These are phyloP conservation scores for Oehlia diaphana DNA, from an alignment of 192 early-diverging fungal genomes.

Conservation along the genomic window DNA sequence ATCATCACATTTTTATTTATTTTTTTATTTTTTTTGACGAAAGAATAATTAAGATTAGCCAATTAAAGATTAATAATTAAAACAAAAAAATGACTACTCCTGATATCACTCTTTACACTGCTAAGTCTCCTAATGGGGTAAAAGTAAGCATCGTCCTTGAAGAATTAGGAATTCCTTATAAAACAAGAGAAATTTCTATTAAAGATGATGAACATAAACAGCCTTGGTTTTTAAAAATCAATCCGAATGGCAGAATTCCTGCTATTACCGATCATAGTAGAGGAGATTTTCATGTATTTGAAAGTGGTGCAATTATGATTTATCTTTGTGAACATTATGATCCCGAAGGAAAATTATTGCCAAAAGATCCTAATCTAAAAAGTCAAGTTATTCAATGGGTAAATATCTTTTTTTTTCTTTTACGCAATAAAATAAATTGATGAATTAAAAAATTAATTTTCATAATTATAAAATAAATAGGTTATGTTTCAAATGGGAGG, in stretches of 20 bases:
- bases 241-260: slow-evolving; percentile 54
- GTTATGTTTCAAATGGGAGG: slow-evolving; percentile 48
- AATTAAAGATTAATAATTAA: too few species aligned
- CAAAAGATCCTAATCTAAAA: slow-evolving; percentile 43
- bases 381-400: slow-evolving; percentile 50
- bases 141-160: slow-evolving; percentile 35
- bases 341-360: slow-evolving; percentile 43
- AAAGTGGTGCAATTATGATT: slow-evolving; percentile 58
- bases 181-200: slow-evolving; percentile 40
- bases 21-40: too few species aligned
- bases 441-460: too few species aligned
- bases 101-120: slow-evolving; percentile 8
- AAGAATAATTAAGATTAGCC: too few species aligned
- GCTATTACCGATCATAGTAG: slow-evolving; percentile 54
- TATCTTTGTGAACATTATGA: slow-evolving; percentile 59
- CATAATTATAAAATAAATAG: too few species aligned
- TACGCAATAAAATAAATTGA: too few species aligned
- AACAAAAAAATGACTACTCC: background rate
- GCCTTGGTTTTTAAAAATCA: slow-evolving; percentile 51
- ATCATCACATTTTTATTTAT: too few species aligned
- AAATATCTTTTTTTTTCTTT: background rate
- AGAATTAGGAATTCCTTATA: slow-evolving; percentile 50
- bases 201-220: slow-evolving; percentile 25
- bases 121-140: background rate
- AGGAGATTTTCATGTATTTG: slow-evolving; percentile 55